Evolutionary conservation across 2,329 filamentous ascomycete genomes (phyloP), one percentile per base, ranked within the genome.

Genomic region (Ascomycota sp.): DNA sequence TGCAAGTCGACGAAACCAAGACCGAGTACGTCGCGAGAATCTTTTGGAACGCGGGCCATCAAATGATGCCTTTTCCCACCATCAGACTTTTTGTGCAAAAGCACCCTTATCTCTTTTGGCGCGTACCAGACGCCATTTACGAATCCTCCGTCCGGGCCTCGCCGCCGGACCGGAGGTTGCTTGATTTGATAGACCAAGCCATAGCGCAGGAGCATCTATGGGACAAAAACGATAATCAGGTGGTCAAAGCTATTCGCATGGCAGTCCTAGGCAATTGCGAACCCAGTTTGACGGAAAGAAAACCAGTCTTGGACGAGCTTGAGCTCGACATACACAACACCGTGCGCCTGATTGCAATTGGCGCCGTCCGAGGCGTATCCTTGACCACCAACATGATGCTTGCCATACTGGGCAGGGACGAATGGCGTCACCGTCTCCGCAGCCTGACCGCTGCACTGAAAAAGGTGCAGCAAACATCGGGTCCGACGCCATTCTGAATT

Each of bases 21-120:
- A 35, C 39, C 7, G 30, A 36, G 8, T 49, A 54, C 33, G 31
- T 44, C 16, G 16, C 16, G 16, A 21, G 16, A 21, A 5, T 21
- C 16, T 21, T 21, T 21, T 21, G 16, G 16, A 21, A 21, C 16
- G 16, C 16, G 16, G 16, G 16, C 16, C 16, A 21, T 21, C 16
- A 21, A 21, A 21, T 21, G 16, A 21, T 21, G 16, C 16, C 16
- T 21, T 21, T 21, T 21, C 16, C 16, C 5, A 5, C 16, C 16
- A 21, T 21, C 16, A 21, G 16, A 5, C 16, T 21, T 8, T 38
- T 54, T 5, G 32, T 52, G 27, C 41, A 35, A 8, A 40, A 47
- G 7, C 48, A 55, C 25, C 53, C 54, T 1, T 54, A 55, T 36
- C 48, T 57, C 30, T 48, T 58, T 38, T 58, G 53, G 52, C 47